Conservation (phyloP, 345 rosid species). For the Punica granatum region DNA sequence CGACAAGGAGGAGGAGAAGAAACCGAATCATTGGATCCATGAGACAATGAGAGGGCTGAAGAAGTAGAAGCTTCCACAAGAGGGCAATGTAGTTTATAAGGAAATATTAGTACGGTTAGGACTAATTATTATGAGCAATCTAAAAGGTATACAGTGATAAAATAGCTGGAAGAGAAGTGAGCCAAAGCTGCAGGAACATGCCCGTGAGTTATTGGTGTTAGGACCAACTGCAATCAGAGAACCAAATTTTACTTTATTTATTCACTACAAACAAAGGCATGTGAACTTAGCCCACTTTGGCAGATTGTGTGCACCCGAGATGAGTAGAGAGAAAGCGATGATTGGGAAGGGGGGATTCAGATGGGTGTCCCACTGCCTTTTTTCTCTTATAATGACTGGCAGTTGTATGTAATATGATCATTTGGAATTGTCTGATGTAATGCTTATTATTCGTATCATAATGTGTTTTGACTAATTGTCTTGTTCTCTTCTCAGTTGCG, state of each 20-base stretch:
- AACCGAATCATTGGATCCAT: slow-evolving; percentile 33
- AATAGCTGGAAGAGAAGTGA: slow-evolving; percentile 4
- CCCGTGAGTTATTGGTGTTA: slow-evolving; percentile 63
- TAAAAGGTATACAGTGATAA: background rate
- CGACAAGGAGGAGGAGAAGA: slow-evolving; percentile 36
- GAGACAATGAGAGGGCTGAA: slow-evolving; percentile 8
- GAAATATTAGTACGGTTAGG: background rate
- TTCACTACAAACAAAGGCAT: slow-evolving; percentile 81
- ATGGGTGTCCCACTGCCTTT: background rate
- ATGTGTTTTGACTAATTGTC: background rate
- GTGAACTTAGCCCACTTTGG: slow-evolving; percentile 51
- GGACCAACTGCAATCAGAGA: slow-evolving; percentile 34
- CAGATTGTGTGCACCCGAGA: slow-evolving; percentile 16
- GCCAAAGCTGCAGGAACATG: slow-evolving; percentile 15
- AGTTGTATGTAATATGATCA: background rate
- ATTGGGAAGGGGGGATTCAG: slow-evolving; percentile 16
- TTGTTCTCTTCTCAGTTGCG: background rate
- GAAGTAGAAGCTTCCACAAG: slow-evolving; percentile 28
- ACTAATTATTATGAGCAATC: slow-evolving; percentile 10
- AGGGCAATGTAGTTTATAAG: slow-evolving; percentile 4
- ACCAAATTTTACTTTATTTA: slow-evolving; percentile 19
- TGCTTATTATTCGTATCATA: background rate
- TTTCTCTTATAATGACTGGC: background rate
- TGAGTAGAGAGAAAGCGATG: background rate
- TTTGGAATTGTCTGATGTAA: background rate